Evolutionary conservation across 768 basidiomycete genomes (phyloP).

Genomic region (Neoboletus subvelutipes): DNA sequence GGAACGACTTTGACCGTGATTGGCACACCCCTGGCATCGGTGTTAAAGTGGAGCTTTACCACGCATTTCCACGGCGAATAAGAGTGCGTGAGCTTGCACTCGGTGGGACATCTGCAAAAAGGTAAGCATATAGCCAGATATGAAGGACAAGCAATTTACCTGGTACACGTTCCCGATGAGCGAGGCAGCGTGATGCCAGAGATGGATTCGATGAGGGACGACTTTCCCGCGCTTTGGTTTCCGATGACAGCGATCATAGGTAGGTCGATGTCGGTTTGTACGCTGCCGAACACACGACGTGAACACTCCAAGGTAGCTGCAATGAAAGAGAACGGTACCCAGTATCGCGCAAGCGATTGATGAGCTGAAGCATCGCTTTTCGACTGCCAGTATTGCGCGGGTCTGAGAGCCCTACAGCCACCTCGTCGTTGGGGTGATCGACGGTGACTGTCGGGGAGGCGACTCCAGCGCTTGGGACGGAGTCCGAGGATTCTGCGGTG

Average conservation of each 20-base stretch:
- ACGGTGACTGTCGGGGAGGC: background rate
- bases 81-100: constrained; percentile 50
- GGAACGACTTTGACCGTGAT: constrained; percentile 38
- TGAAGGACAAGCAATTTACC: constrained; percentile 38
- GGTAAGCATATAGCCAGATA: background rate
- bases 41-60: constrained; percentile 48
- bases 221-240: constrained; percentile 73
- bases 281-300: constrained; percentile 36
- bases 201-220: constrained; percentile 74
- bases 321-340: constrained; percentile 41
- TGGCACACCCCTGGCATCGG: constrained; percentile 38
- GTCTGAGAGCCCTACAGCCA: constrained; percentile 53
- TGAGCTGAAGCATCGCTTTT: constrained; percentile 53
- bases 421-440: background rate
- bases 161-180: constrained; percentile 73
- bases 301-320: background rate
- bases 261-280: constrained; percentile 67
- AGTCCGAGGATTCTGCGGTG: background rate
- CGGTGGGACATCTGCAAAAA: constrained; percentile 50
- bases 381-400: constrained; percentile 41
- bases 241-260: constrained; percentile 76
- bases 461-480: background rate
- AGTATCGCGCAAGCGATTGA: constrained; percentile 59
- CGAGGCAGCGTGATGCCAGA: constrained; percentile 70
- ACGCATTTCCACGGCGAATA: constrained; percentile 46